Conservation (phyloP, 371 early-diverging fungal species). For the Rhizomucor pusillus region DNA sequence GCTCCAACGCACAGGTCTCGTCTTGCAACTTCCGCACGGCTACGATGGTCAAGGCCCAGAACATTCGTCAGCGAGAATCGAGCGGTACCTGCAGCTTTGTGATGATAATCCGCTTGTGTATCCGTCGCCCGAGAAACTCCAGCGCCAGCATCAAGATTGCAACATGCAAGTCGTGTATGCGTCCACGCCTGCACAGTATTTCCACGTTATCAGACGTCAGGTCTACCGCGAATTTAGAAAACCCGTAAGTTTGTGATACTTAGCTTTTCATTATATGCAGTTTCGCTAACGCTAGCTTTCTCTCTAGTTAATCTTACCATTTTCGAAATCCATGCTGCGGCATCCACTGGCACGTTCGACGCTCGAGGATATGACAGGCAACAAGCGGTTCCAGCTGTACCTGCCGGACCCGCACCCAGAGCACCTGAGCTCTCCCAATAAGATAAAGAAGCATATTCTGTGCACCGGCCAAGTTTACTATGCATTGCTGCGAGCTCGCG, state of each 20-base stretch:
- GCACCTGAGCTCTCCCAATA: slow-evolving; percentile 67
- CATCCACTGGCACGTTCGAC: slow-evolving; percentile 89
- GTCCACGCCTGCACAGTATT: slow-evolving; percentile 95
- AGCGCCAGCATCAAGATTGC: slow-evolving; percentile 94
- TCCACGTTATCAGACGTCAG: slow-evolving; percentile 95
- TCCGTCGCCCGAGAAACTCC: slow-evolving; percentile 76
- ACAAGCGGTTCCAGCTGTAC: slow-evolving; percentile 84
- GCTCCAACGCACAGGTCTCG: slow-evolving; percentile 92
- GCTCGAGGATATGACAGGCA: slow-evolving; percentile 78
- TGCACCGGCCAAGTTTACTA: slow-evolving; percentile 98
- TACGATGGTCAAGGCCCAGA: slow-evolving; percentile 98
- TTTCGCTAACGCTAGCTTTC: not conserved
- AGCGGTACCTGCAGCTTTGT: slow-evolving; percentile 92
- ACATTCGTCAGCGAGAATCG: slow-evolving; percentile 92
- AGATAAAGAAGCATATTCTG: slow-evolving; percentile 87
- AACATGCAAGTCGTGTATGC: slow-evolving; percentile 97
- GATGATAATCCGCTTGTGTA: slow-evolving; percentile 90
- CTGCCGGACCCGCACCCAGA: slow-evolving; percentile 89
- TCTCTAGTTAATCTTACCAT: slow-evolving; percentile 71
- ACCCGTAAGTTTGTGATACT: slow-evolving; percentile 52
- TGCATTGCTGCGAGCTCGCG: slow-evolving; percentile 81
- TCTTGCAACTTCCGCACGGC: slow-evolving; percentile 94
- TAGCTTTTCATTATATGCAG: slow-evolving; percentile 1
- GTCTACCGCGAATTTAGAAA: slow-evolving; percentile 96
- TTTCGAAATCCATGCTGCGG: slow-evolving; percentile 92